Base-by-base conservation (phyloP, 2,329 filamentous ascomycete genomes). In the Claviceps sp. region DNA sequence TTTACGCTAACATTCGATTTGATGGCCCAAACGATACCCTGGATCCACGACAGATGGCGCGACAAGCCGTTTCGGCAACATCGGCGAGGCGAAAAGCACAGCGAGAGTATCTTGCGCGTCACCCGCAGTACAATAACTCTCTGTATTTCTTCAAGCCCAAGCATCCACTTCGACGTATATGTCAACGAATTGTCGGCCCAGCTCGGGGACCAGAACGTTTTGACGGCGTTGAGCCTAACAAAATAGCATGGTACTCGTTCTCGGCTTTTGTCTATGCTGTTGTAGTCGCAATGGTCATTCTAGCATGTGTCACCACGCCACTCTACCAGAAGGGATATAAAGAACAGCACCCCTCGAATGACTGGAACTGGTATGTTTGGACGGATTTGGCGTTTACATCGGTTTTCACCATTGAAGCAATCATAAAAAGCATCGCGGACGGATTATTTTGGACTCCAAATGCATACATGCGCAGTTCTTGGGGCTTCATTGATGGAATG, bases 391-490 rank as follows among this genome's bases (percentile, higher is more conserved):
- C 86, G 6, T 98, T 98, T 64, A 89, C 91, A 2, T 67, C 85
- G 1, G 68, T 98, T 14, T 98, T 98, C 69, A 86, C 85, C 0
- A 63, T 87, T 6, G 93, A 98, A 67, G 88, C 90, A 0, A 62
- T 82, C 5, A 90, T 98, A 70, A 98, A 98, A 66, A 83, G 95
- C 51, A 82, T 98, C 60, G 93, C 93, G 0, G 93, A 98, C 69
- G 93, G 93, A 7, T 86, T 95, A 60, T 86, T 96, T 65, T 97
- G 88, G 80, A 96, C 93, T 0, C 93, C 93, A 0, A 96, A 98
- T 67, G 94, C 94, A 2, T 98, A 95, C 64, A 88, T 96, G 65
- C 83, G 93, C 60, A 91, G 91, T 62, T 91, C 90, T 0, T 98
- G 93, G 93, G 94, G 93, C 6, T 83, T 95, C 55, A 96, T 98